Evolutionary conservation across 2,329 filamentous ascomycete genomes (phyloP).

Genomic region (Davidsoniella virescens): DNA sequence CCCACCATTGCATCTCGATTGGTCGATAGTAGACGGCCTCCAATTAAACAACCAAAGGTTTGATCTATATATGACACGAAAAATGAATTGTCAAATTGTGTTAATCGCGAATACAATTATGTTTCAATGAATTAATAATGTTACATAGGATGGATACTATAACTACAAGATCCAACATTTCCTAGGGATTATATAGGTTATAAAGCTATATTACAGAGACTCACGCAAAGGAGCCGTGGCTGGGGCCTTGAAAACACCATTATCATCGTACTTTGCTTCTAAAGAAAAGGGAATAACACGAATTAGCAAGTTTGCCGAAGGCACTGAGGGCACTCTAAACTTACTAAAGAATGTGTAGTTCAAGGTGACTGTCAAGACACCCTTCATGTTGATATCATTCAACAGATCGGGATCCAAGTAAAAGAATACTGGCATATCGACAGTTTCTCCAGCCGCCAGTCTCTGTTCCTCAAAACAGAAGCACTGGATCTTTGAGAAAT

Average conservation of each 20-base stretch:
- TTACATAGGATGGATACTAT: too few relatives aligned
- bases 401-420: conserved; percentile 94
- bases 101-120: too few relatives aligned
- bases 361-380: conserved; percentile 85
- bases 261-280: conserved; percentile 32
- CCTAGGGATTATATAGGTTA: neutral
- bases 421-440: conserved; percentile 99
- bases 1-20: too few relatives aligned
- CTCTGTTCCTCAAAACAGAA: conserved; percentile 98
- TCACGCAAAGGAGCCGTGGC: conserved; percentile 10
- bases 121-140: too few relatives aligned
- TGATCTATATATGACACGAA: too few relatives aligned
- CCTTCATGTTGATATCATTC: conserved; percentile 81
- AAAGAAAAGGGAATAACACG: neutral
- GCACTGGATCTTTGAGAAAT: conserved; percentile 99
- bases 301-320: conserved; percentile 20
- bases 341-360: conserved; percentile 98
- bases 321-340: conserved; percentile 22
- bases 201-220: neutral
- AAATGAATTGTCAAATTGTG: too few relatives aligned
- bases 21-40: too few relatives aligned
- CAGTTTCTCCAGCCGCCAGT: conserved; percentile 84
- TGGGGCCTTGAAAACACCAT: conserved; percentile 27
- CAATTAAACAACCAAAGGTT: too few relatives aligned
- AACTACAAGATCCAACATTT: too few relatives aligned